Evolutionary conservation across 2,329 filamentous ascomycete species (phyloP).

Genomic region (Cladosporium sp.): DNA sequence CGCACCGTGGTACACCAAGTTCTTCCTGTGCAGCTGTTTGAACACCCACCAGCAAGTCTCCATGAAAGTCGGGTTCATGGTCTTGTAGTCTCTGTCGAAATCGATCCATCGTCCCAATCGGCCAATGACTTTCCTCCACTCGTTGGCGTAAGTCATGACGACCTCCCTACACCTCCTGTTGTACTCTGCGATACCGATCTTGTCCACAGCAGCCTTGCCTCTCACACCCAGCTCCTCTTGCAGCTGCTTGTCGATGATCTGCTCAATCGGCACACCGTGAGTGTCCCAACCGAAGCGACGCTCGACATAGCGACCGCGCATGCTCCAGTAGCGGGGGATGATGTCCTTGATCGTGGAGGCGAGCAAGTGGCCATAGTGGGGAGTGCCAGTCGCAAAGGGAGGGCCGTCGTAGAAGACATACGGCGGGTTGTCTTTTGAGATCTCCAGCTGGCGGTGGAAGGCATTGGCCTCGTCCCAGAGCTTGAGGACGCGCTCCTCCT

Average conservation of each 20-base stretch:
- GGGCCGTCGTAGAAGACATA: conserved; percentile 90
- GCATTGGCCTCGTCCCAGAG: conserved; percentile 91
- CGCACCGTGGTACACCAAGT: conserved; percentile 82
- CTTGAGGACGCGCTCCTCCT: conserved; percentile 80
- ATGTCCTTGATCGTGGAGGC: conserved; percentile 97
- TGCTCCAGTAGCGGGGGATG: conserved; percentile 93
- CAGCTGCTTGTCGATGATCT: conserved; percentile 90
- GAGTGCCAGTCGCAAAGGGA: conserved; percentile 53
- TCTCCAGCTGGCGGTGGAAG: conserved; percentile 81
- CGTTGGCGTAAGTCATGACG: conserved; percentile 82
- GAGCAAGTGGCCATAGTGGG: conserved; percentile 72
- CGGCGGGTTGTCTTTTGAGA: conserved; percentile 74
- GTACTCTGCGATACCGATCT: conserved; percentile 83
- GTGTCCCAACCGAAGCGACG: conserved; percentile 94
- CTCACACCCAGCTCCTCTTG: conserved; percentile 66
- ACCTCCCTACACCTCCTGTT: conserved; percentile 89
- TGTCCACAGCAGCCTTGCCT: conserved; percentile 78
- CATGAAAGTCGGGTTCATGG: conserved; percentile 95
- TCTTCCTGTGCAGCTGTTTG: conserved; percentile 88
- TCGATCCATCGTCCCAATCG: conserved; percentile 93
- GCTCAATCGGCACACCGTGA: conserved; percentile 90
- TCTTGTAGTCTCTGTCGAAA: conserved; percentile 98
- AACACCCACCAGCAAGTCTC: conserved; percentile 97
- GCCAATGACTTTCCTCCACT: conserved; percentile 87
- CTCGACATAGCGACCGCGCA: conserved; percentile 92